A percentile compares a stretch with the other conserved stretches of the same genome.
Evolutionary conservation across 2,329 filamentous ascomycete genomes (phyloP).

Genomic region (Xylaria hypoxylon): DNA sequence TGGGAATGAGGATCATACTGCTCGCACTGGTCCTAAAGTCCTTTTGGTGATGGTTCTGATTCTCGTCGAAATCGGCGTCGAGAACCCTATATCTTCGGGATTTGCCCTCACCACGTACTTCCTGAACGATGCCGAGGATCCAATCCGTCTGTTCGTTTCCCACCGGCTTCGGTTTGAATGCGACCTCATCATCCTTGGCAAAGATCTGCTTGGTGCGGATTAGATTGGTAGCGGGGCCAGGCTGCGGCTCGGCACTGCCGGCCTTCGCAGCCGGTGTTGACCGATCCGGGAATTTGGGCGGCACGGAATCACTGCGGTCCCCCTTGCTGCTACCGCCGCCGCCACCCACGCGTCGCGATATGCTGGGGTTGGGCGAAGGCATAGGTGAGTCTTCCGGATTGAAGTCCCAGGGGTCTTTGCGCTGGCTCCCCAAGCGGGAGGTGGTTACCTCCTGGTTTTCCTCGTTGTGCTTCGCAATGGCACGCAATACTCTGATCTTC

Average conservation of each 20-base stretch:
- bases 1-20: slow-evolving; percentile 81
- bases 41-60: slow-evolving; percentile 71
- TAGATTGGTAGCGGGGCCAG: slow-evolving; percentile 50
- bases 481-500: slow-evolving; percentile 55
- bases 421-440: slow-evolving; percentile 46
- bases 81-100: slow-evolving; percentile 82
- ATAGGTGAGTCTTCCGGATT: slow-evolving; percentile 59
- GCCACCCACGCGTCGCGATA: slow-evolving; percentile 53
- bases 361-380: slow-evolving; percentile 54
- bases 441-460: slow-evolving; percentile 53
- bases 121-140: slow-evolving; percentile 83
- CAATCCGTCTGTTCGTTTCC: slow-evolving; percentile 68
- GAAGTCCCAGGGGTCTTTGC: slow-evolving; percentile 57
- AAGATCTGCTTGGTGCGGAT: slow-evolving; percentile 67
- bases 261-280: slow-evolving; percentile 51
- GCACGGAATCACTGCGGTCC: slow-evolving; percentile 63
- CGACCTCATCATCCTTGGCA: slow-evolving; percentile 72
- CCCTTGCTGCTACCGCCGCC: slow-evolving; percentile 46
- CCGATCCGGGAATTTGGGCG: slow-evolving; percentile 62
- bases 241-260: slow-evolving; percentile 65
- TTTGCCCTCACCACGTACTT: slow-evolving; percentile 80
- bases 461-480: slow-evolving; percentile 49
- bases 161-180: slow-evolving; percentile 70
- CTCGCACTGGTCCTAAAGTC: slow-evolving; percentile 78
- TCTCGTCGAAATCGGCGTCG: slow-evolving; percentile 80